A percentile compares a stretch with the other conserved stretches of the same genome.
phyloP scores from a whole-genome alignment of 495 filamentous ascomycete species.

The Hyaloscypha hepaticicola region DNA sequence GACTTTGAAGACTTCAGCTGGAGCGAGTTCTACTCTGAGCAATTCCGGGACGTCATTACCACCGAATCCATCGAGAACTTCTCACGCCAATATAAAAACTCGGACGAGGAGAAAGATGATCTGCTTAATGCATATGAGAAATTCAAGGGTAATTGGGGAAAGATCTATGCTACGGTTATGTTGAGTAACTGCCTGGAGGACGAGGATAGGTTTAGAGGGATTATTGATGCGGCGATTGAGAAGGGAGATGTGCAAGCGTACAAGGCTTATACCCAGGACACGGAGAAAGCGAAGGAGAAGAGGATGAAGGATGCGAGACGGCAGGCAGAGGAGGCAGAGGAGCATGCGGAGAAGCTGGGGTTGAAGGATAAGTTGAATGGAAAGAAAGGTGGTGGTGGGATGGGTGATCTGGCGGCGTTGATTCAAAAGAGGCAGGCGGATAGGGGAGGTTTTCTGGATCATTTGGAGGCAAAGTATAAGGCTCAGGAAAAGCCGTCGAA shows the following conservation, averaged over 20 bases:
- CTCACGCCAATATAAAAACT: constrained; percentile 75
- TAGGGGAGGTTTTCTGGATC: constrained; percentile 54
- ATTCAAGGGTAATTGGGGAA: constrained; percentile 68
- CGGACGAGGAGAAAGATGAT: constrained; percentile 77
- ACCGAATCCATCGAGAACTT: constrained; percentile 69
- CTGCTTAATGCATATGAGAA: constrained; percentile 72
- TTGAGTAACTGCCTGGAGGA: constrained; percentile 80
- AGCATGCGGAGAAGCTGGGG: constrained; percentile 67
- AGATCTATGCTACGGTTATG: constrained; percentile 80
- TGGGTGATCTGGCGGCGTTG: constrained; percentile 52
- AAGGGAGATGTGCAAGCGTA: constrained; percentile 62
- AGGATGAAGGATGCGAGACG: constrained; percentile 61
- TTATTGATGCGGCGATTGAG: constrained; percentile 80
- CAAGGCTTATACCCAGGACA: constrained; percentile 69
- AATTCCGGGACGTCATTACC: constrained; percentile 71
- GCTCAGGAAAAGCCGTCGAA: constrained; percentile 41
- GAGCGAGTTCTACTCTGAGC: constrained; percentile 80
- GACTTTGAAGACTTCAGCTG: constrained; percentile 84
- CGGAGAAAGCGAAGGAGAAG: constrained; percentile 58
- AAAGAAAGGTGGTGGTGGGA: constrained; percentile 39
- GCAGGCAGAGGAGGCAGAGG: constrained; percentile 72
- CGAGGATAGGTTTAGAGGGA: constrained; percentile 75
- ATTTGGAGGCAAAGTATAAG: constrained; percentile 73
- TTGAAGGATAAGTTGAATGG: constrained; percentile 58
- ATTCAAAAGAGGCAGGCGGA: constrained; percentile 56